phyloP scores from a whole-genome alignment of 441 rosid genomes.

The Euphorbia schlechtendalii region DNA sequence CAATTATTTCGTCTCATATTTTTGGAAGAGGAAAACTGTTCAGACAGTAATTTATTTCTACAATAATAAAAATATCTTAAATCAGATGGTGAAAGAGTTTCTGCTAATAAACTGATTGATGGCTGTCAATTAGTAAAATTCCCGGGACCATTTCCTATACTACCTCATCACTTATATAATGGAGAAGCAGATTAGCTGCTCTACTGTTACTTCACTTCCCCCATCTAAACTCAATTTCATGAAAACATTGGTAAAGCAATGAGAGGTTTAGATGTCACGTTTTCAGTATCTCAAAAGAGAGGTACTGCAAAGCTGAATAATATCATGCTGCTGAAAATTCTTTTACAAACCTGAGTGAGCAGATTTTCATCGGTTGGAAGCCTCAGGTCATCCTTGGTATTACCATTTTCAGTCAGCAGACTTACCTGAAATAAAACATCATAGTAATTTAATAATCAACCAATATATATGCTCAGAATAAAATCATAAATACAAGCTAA shows the following conservation, averaged over 20 bases:
- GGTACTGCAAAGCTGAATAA: too few relatives aligned
- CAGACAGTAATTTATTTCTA: too few relatives aligned
- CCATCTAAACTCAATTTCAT: neutral
- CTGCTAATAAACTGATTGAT: too few relatives aligned
- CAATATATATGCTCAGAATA: neutral
- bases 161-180: too few relatives aligned
- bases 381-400: conserved; percentile 91
- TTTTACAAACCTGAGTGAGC: neutral
- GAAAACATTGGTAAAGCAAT: neutral
- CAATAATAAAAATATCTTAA: too few relatives aligned
- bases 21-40: too few relatives aligned
- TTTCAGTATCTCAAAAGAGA: neutral
- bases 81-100: too few relatives aligned
- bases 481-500: neutral
- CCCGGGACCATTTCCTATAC: too few relatives aligned
- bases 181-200: neutral
- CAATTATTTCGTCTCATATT: too few relatives aligned
- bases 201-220: neutral
- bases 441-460: neutral
- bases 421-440: conserved; percentile 48
- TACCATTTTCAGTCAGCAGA: conserved; percentile 75
- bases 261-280: too few relatives aligned
- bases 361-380: conserved; percentile 46
- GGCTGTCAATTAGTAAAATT: too few relatives aligned
- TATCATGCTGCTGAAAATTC: neutral